Base-by-base conservation (phyloP, 2,329 filamentous ascomycete genomes). In the Neopestalotiopsis clavispora region DNA sequence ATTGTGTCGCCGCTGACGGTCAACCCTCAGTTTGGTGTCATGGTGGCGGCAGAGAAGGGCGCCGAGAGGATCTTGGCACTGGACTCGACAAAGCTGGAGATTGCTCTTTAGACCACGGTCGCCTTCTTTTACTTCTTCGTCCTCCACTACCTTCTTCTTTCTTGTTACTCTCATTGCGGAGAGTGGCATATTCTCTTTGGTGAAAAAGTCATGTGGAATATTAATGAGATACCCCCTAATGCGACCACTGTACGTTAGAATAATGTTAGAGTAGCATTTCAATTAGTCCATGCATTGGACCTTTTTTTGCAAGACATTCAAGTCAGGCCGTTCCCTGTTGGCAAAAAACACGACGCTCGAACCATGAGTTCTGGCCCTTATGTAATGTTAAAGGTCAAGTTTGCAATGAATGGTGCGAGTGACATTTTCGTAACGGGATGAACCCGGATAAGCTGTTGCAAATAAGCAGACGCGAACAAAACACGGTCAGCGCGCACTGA, bases 21-120 rank as follows among this genome's bases (percentile, higher is more conserved):
- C 1, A 88, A 88, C 72, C 86, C 86, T 1, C 84, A 86, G 71
- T 85, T 87, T 74, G 85, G 84, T 0, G 80, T 86, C 32, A 87
- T 88, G 84, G 82, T 85, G 23, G 85, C 83, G 4, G 86, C 81
- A 0, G 86, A 88, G 78, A 82, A 80, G 71, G 86, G 82, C 1
- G 80, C 82, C 2, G 86, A 87, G 76, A 78, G 83, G 71, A 85
- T 88, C n/a, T 28, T 77, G 60, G 72, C 68, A n/a, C 58, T 69
- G 23, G 28, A 40, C 32, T 62, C 59, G 34, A 40, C 14, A 59
- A 56, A n/a, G 20, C 13, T 13, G 1, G 7, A 56, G 34, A 10
- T 52, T 49, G 42, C n/a, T 9, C n/a, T 52, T 23, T 38, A 7
- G 5, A 38, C 5, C 34, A 38, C 17, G 45, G 45, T 52, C 45